These are phyloP conservation scores for Mortierella hygrophila DNA, from an alignment of 192 early-diverging fungal species.

Conservation along the genomic window DNA sequence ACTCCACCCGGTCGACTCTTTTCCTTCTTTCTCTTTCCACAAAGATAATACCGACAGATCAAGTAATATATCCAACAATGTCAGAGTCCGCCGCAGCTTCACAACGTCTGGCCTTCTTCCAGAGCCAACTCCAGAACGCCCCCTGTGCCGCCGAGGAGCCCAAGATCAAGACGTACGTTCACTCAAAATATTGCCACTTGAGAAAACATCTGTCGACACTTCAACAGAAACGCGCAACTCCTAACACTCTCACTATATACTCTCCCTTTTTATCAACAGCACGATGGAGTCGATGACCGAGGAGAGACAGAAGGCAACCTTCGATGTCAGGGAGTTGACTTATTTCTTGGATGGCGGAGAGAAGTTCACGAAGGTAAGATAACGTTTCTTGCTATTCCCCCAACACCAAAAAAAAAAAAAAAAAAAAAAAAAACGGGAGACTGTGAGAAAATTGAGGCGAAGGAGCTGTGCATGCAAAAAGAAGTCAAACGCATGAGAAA, in stretches of 20 bases:
- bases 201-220: background rate
- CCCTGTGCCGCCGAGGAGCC: conserved; percentile 36
- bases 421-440: background rate
- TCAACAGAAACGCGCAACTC: background rate
- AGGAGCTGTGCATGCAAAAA: conserved; percentile 2
- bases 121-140: conserved; percentile 43
- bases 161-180: conserved; percentile 36
- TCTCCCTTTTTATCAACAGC: background rate
- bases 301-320: conserved; percentile 81
- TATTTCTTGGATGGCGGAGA: conserved; percentile 86
- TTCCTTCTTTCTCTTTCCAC: background rate
- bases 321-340: conserved; percentile 84
- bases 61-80: conserved; percentile 12
- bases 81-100: conserved; percentile 31
- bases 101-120: conserved; percentile 40
- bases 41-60: background rate
- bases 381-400: background rate
- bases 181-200: background rate
- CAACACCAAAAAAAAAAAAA: too few species aligned
- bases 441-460: conserved; percentile 6
- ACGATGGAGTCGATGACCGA: conserved; percentile 65
- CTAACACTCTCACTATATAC: background rate
- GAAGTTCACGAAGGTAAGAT: conserved; percentile 61
- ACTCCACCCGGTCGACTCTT: background rate
- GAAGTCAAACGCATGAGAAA: background rate